Evolutionary conservation across 139 green algal species (phyloP), one percentile per base, ranked within the genome.

Genomic region (Marvania coccoides): DNA sequence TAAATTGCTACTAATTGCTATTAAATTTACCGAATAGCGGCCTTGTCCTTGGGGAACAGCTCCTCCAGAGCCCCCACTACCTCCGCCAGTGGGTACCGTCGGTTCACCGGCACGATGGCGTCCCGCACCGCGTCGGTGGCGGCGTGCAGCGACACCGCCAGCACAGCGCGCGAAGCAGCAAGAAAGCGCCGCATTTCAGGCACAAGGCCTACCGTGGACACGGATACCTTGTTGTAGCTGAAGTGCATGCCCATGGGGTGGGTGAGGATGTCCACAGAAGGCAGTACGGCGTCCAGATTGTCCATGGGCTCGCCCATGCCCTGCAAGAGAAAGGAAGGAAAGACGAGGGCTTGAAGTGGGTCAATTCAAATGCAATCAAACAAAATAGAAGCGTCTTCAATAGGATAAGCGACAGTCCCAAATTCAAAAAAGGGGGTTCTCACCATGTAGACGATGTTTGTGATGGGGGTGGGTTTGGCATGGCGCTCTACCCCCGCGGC

Each of bases 401-500:
- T n/a, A n/a, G n/a, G n/a, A n/a, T 12, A 12, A n/a, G 38, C 38
- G 10, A 12, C 38, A 12, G 10, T 9, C 38, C 10, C 38, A 47
- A 9, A 47, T 47, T 9, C 9, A 47, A 47, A 47, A 47, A 47
- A 12, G 12, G 12, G 12, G 12, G 24, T 60, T 47, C 14, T 48
- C n/a, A n/a, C n/a, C 90, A 96, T 96, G 70, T 89, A 96, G 7
- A 96, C 90, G 1, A 95, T 42, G 67, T 96, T 95, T 35, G 72
- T 88, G 39, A 93, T 71, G 15, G 78, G 30, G 42, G 28, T 15
- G n/a, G n/a, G n/a, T n/a, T n/a, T n/a, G 24, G 37, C 56, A 14
- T 62, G 40, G 19, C 48, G 28, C 6, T 5, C 31, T 24, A 34
- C 30, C 19, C 61, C 61, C 8, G 39, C 48, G 13, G 34, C 61